These are phyloP conservation scores for Prunus yedoensis DNA, from an alignment of 331 rosid genomes.

Conservation along the genomic window DNA sequence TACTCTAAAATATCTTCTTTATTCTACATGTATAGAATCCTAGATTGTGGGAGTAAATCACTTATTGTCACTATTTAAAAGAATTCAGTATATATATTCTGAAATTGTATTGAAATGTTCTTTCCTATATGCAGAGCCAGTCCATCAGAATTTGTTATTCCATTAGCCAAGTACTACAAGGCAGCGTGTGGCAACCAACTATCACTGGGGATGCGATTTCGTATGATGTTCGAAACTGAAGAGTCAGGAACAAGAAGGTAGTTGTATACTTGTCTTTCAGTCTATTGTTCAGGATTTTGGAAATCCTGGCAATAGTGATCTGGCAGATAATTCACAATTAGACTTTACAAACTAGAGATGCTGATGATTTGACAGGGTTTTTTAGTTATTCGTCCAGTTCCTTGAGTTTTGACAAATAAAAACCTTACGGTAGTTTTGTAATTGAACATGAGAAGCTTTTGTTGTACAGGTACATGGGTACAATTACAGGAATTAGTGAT, in stretches of 20 bases:
- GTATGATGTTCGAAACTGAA: constrained; percentile 98
- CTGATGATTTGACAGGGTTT: background rate
- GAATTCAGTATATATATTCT: background rate
- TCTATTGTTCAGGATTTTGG: background rate
- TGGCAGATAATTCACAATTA: background rate
- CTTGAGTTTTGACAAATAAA: background rate
- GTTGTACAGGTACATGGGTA: constrained; percentile 88
- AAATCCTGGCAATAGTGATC: background rate
- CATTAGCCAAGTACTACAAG: constrained; percentile 91
- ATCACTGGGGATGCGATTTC: constrained; percentile 92
- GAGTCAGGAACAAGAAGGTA: constrained; percentile 98
- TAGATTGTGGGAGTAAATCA: background rate
- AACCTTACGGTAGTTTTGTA: background rate
- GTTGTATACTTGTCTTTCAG: constrained; percentile 33
- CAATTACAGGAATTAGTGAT: constrained; percentile 87
- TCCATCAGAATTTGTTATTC: constrained; percentile 96
- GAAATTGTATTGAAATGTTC: constrained; percentile 1
- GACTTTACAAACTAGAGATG: background rate
- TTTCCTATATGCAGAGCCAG: constrained; percentile 70
- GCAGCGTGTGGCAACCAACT: constrained; percentile 81
- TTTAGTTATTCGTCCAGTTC: background rate
- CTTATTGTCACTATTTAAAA: background rate
- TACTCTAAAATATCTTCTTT: background rate
- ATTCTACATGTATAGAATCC: background rate
- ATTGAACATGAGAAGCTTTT: background rate